Conservation (phyloP, 192 early-diverging fungal species). For the Spinellus fusiger region DNA sequence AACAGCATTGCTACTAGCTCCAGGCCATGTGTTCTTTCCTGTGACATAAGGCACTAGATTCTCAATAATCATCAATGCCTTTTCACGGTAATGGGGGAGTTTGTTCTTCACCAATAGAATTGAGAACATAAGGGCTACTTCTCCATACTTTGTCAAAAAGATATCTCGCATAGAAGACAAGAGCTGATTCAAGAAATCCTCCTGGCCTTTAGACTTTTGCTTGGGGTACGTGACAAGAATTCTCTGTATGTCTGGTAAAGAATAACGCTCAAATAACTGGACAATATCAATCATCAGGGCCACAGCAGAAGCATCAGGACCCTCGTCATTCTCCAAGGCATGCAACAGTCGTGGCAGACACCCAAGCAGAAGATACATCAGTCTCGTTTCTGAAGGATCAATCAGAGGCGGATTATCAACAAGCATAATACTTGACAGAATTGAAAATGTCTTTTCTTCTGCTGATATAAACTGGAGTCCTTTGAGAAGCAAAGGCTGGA, state of each 20-base stretch:
- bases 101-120: conserved; percentile 59
- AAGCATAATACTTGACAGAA: conserved; percentile 54
- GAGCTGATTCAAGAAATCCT: conserved; percentile 76
- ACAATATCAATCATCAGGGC: conserved; percentile 47
- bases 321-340: conserved; percentile 50
- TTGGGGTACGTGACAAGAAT: conserved; percentile 58
- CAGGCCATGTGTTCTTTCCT: conserved; percentile 5
- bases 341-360: conserved; percentile 63
- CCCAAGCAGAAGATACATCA: conserved; percentile 63
- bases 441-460: conserved; percentile 46
- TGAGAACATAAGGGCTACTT: conserved; percentile 54
- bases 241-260: conserved; percentile 41
- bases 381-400: conserved; percentile 47
- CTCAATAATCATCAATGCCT: conserved; percentile 59
- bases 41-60: conserved; percentile 55
- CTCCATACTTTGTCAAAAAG: conserved; percentile 58
- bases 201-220: conserved; percentile 55
- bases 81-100: conserved; percentile 52
- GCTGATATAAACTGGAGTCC: conserved; percentile 56
- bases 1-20: conserved; percentile 7
- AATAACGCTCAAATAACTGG: conserved; percentile 42
- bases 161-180: conserved; percentile 49
- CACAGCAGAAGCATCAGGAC: conserved; percentile 38
- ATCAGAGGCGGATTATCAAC: conserved; percentile 55
- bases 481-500: conserved; percentile 67